Evolutionary conservation across 2,329 filamentous ascomycete genomes (phyloP).

Genomic region (Pseudohalonectria lignicola): DNA sequence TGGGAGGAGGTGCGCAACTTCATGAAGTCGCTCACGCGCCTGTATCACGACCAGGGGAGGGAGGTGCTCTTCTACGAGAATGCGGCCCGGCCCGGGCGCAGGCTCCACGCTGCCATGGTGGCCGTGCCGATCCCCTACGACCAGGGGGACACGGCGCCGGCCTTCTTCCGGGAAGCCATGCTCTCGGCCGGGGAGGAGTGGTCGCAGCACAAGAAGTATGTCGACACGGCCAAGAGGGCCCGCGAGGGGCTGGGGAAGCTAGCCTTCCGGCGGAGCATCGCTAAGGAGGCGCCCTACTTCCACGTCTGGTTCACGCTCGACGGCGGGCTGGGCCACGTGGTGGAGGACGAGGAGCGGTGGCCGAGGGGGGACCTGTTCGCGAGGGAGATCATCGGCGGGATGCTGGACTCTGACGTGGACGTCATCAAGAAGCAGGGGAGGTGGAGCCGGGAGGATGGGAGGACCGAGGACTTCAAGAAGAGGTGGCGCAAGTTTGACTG

Average conservation of each 20-base stretch:
- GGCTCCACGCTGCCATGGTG: slow-evolving; percentile 74
- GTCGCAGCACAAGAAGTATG: slow-evolving; percentile 89
- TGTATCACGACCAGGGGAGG: slow-evolving; percentile 89
- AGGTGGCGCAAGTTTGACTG: slow-evolving; percentile 92
- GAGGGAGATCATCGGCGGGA: slow-evolving; percentile 81
- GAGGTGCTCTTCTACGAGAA: slow-evolving; percentile 98
- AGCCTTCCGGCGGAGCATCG: slow-evolving; percentile 73
- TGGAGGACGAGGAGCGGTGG: slow-evolving; percentile 80
- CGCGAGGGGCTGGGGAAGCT: slow-evolving; percentile 61
- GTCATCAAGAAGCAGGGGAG: slow-evolving; percentile 82
- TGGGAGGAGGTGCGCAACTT: slow-evolving; percentile 99
- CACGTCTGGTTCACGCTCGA: slow-evolving; percentile 94
- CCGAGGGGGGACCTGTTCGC: slow-evolving; percentile 88
- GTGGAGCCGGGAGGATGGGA: slow-evolving; percentile 61
- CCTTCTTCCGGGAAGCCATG: slow-evolving; percentile 93
- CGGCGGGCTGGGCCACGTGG: slow-evolving; percentile 82
- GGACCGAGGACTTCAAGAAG: slow-evolving; percentile 70
- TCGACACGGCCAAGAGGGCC: slow-evolving; percentile 65
- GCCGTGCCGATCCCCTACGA: slow-evolving; percentile 83
- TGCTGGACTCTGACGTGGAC: slow-evolving; percentile 73
- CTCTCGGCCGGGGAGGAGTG: slow-evolving; percentile 82
- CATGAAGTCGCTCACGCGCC: slow-evolving; percentile 88
- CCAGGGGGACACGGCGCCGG: slow-evolving; percentile 82
- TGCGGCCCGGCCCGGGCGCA: slow-evolving; percentile 68
- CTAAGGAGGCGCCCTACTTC: slow-evolving; percentile 97